Percentiles rank a stretch among this genome's conserved stretches.
Evolutionary conservation across 192 early-diverging fungal genomes (phyloP).

Genomic region (Tieghemiomyces parasiticus): DNA sequence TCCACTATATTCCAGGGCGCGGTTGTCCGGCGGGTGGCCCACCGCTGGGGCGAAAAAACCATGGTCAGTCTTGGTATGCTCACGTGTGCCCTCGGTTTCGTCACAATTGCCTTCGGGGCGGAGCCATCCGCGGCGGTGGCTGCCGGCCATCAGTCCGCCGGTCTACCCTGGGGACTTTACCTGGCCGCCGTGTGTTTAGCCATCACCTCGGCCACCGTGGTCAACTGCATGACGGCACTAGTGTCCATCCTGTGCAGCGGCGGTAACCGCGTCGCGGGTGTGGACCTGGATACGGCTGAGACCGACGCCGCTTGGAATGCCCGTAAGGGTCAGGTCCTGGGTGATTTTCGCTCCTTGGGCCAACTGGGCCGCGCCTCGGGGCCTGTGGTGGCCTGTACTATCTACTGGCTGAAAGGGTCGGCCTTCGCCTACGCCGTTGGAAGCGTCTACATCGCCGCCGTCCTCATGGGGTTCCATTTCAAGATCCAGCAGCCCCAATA

Average conservation of each 20-base stretch:
- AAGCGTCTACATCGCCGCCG: constrained; percentile 27
- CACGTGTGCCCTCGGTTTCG: constrained; percentile 46
- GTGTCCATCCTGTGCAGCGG: constrained; percentile 20
- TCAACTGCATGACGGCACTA: constrained; percentile 67
- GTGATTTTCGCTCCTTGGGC: constrained; percentile 71
- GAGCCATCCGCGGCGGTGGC: too few species aligned
- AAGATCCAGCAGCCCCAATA: neutral
- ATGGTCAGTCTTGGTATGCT: constrained; percentile 69
- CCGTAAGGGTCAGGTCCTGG: constrained; percentile 57
- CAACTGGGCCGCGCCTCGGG: constrained; percentile 85
- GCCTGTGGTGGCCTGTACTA: constrained; percentile 68
- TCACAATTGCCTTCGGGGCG: constrained; percentile 36
- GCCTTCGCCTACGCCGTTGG: constrained; percentile 42
- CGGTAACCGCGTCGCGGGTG: neutral
- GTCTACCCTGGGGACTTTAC: constrained; percentile 29
- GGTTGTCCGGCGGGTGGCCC: constrained; percentile 65
- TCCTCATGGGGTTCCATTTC: constrained; percentile 19
- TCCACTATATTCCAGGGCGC: constrained; percentile 87
- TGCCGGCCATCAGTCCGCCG: constrained; percentile 16
- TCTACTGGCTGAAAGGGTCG: constrained; percentile 73
- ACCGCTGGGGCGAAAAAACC: constrained; percentile 44
- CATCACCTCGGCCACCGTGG: constrained; percentile 88
- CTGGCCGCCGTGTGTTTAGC: constrained; percentile 73
- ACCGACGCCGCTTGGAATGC: neutral
- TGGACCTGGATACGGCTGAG: neutral